These are phyloP conservation scores for Fusarium acutatum DNA, from an alignment of 2,329 filamentous ascomycete species.

Conservation along the genomic window DNA sequence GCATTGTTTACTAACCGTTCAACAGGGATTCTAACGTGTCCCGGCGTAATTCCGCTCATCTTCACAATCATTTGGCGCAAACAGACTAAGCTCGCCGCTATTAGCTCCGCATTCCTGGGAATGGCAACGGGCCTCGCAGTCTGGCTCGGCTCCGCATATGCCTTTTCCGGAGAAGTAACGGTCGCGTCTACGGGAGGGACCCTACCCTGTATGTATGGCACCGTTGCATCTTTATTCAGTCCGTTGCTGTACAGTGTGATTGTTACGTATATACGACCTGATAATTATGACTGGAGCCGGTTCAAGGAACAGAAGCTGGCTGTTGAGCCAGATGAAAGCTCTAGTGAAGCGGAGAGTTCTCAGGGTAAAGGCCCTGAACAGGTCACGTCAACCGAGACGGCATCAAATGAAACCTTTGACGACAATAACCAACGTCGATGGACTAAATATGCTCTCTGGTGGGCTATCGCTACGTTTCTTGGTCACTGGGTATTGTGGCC, in stretches of 20 bases:
- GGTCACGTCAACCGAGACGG: not conserved
- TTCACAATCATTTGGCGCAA: not conserved
- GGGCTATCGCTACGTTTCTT: not conserved
- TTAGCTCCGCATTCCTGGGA: not conserved
- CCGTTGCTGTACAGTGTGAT: not conserved
- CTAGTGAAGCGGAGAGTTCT: fast-evolving
- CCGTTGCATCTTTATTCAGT: not conserved
- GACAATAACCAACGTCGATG: fast-evolving
- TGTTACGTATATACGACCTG: not conserved
- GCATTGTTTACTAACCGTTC: not conserved
- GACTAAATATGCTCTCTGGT: not conserved
- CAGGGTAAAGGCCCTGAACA: fast-evolving
- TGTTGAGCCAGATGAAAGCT: fast-evolving
- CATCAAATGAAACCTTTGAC: fast-evolving
- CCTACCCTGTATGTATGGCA: not conserved
- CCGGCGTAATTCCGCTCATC: not conserved
- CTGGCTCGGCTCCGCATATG: not conserved
- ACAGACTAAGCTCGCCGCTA: not conserved
- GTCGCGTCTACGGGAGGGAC: not conserved
- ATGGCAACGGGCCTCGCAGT: not conserved
- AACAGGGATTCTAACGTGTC: not conserved
- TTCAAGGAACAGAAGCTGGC: not conserved
- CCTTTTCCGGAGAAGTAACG: not conserved
- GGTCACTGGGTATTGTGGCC: not conserved
- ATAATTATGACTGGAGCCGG: not conserved